These are phyloP conservation scores for Syzygium syzygioides DNA, from an alignment of 441 rosid genomes.

Conservation along the genomic window DNA sequence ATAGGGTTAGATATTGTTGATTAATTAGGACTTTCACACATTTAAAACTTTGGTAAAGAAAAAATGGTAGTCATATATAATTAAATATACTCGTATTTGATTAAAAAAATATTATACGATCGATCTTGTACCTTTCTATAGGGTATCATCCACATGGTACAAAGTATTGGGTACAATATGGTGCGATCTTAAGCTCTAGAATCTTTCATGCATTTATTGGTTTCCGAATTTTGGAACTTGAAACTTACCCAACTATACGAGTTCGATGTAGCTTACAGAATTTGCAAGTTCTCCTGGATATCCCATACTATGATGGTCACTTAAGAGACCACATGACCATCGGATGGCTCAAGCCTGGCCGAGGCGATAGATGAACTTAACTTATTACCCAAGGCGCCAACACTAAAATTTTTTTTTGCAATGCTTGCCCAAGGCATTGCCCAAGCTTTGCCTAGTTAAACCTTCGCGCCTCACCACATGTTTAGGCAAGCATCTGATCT, in stretches of 20 bases:
- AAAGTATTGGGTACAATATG: accelerated
- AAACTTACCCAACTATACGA: neutral
- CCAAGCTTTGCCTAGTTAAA: neutral
- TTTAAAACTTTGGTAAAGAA: neutral
- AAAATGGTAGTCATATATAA: neutral
- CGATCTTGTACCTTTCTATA: neutral
- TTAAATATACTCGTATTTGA: neutral
- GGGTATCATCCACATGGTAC: neutral
- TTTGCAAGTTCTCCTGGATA: neutral
- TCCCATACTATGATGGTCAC: neutral
- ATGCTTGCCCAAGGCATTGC: neutral
- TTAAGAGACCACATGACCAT: neutral
- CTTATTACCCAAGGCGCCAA: neutral
- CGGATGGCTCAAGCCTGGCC: neutral
- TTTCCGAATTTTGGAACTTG: neutral
- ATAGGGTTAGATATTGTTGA: neutral
- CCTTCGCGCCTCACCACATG: neutral
- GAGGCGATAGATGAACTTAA: neutral
- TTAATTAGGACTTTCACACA: neutral
- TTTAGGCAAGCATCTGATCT: neutral
- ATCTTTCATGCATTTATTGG: accelerated
- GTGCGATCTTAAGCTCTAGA: accelerated
- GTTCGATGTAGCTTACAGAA: accelerated
- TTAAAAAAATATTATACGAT: neutral
- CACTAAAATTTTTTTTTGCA: neutral